phyloP scores from a whole-genome alignment of 2,329 filamentous ascomycete species.

The Graphilbum sp. region DNA sequence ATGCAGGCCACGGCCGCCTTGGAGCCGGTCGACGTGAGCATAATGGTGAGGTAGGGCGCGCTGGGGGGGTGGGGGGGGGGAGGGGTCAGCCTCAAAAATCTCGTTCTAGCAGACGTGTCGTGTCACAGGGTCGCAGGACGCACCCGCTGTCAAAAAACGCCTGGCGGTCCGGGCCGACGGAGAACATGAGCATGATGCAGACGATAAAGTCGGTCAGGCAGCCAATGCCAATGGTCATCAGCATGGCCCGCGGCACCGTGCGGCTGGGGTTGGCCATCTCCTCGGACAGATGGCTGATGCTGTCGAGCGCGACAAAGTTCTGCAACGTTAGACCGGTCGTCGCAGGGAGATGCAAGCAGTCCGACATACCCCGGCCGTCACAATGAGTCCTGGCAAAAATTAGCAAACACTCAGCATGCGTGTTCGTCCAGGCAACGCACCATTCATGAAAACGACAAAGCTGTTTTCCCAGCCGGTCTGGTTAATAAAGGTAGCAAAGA shows the following conservation, averaged over 20 bases:
- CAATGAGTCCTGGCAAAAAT: neutral
- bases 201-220: neutral
- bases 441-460: neutral
- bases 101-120: no score
- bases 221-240: neutral
- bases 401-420: neutral
- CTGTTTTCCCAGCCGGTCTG: neutral
- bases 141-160: neutral
- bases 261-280: neutral
- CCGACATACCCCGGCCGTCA: neutral
- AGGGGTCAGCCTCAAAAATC: no score
- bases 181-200: neutral
- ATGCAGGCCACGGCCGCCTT: neutral
- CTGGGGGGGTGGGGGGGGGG: no score
- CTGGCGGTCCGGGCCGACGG: neutral
- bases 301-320: neutral
- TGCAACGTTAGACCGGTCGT: neutral
- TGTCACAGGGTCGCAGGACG: no score
- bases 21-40: neutral
- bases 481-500: neutral
- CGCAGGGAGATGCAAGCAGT: no score
- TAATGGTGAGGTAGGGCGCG: neutral
- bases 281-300: neutral
- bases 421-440: neutral
- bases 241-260: neutral